These are phyloP conservation scores for Didymella lethalis DNA, from an alignment of 2,329 filamentous ascomycete species.

Conservation along the genomic window DNA sequence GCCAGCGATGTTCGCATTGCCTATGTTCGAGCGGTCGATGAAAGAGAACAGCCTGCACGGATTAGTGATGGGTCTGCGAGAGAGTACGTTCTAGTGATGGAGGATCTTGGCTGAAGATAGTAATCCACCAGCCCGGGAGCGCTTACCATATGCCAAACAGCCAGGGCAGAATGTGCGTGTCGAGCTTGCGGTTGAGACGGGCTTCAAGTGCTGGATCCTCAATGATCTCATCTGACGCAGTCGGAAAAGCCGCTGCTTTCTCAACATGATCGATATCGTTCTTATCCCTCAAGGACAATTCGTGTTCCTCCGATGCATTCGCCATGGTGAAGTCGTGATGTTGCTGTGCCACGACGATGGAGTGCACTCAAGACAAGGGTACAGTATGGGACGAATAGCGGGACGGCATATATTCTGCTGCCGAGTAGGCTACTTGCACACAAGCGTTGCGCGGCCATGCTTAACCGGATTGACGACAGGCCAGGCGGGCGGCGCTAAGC, in stretches of 20 bases:
- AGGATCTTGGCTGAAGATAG: no score
- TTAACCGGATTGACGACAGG: background rate
- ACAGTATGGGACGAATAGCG: background rate
- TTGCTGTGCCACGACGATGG: no score
- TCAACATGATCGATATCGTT: slow-evolving; percentile 4
- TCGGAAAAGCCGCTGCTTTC: background rate
- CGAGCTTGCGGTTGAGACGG: slow-evolving; percentile 53
- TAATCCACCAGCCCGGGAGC: background rate
- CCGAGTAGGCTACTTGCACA: slow-evolving; percentile 3
- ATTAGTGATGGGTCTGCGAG: background rate
- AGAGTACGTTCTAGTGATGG: no score
- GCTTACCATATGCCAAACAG: slow-evolving; percentile 54
- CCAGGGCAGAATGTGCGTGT: slow-evolving; percentile 56
- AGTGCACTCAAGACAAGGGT: background rate
- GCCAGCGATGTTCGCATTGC: slow-evolving; percentile 56
- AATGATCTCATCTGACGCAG: background rate
- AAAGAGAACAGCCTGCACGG: slow-evolving; percentile 52
- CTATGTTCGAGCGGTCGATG: slow-evolving; percentile 55
- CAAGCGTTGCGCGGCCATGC: background rate
- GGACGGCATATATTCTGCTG: background rate
- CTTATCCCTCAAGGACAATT: slow-evolving; percentile 1
- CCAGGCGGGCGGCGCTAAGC: background rate
- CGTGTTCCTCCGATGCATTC: background rate
- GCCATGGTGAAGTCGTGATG: background rate
- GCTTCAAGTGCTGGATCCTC: slow-evolving; percentile 35